phyloP scores from a whole-genome alignment of 2,329 filamentous ascomycete species.

The Cladosporium sp. region DNA sequence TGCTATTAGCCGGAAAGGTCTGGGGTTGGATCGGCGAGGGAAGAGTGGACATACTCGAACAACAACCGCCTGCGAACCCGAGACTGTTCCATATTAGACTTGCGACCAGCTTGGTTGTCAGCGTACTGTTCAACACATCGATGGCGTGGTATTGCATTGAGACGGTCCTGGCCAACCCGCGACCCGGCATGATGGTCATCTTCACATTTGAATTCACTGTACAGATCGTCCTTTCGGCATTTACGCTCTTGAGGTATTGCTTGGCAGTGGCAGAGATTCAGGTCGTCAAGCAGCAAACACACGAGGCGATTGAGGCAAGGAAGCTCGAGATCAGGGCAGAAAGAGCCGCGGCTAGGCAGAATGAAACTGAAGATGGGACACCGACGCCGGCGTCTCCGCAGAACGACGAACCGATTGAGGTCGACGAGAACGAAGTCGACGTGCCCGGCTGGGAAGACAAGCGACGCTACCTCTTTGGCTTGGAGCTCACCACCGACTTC shows the following conservation, averaged over 20 bases:
- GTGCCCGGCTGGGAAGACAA: conserved; percentile 96
- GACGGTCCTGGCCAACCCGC: conserved; percentile 78
- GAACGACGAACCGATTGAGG: conserved; percentile 54
- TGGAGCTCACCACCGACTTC: conserved; percentile 79
- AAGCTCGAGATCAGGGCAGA: conserved; percentile 59
- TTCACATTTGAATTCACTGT: conserved; percentile 98
- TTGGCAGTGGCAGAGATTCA: conserved; percentile 74
- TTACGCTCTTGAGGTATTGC: conserved; percentile 73
- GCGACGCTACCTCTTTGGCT: conserved; percentile 82
- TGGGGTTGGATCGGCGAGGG: conserved; percentile 99
- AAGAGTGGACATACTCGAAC: conserved; percentile 88
- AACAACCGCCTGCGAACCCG: conserved; percentile 88
- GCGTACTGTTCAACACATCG: conserved; percentile 72
- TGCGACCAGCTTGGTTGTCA: conserved; percentile 71
- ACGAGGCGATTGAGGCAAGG: conserved; percentile 62
- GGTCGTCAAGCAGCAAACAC: conserved; percentile 71
- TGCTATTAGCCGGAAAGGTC: conserved; percentile 86
- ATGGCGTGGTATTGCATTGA: conserved; percentile 78
- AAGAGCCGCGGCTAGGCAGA: conserved; percentile 46
- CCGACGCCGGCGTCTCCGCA: conserved; percentile 47
- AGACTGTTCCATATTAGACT: conserved; percentile 82
- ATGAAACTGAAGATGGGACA: conserved; percentile 33
- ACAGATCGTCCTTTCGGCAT: conserved; percentile 71
- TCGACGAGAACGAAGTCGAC: conserved; percentile 92
- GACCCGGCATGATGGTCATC: conserved; percentile 99